phyloP scores from a whole-genome alignment of 371 early-diverging fungal genomes.

The Mucor indicus region DNA sequence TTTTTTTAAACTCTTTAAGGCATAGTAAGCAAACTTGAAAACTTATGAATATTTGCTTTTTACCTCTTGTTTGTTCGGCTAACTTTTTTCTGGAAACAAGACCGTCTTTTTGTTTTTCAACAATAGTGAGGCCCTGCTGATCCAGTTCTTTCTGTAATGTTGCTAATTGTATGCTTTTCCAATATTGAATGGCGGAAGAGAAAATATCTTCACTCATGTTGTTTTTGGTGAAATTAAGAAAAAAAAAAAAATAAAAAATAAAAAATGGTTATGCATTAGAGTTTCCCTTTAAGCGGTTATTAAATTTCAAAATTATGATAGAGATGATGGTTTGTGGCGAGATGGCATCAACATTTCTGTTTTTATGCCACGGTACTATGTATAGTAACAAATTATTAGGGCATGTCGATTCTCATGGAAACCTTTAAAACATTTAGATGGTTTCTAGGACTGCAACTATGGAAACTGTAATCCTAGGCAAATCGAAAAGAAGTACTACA shows the following conservation, averaged over 20 bases:
- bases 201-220: constrained; percentile 35
- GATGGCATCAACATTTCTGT: no score
- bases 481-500: no score
- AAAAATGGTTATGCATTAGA: background rate
- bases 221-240: background rate
- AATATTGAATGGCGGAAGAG: constrained; percentile 55
- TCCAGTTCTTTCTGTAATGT: constrained; percentile 73
- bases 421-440: no score
- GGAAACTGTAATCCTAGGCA: no score
- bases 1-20: constrained; percentile 70
- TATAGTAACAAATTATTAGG: no score
- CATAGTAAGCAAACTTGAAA: background rate
- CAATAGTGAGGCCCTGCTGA: constrained; percentile 70
- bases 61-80: constrained; percentile 88
- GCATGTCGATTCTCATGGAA: no score
- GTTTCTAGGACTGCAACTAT: no score
- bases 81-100: constrained; percentile 76
- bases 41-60: background rate
- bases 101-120: constrained; percentile 83
- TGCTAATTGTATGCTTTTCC: constrained; percentile 66
- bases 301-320: no score
- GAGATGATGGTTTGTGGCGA: no score
- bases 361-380: no score
- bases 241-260: background rate
- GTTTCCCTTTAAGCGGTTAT: background rate